Evolutionary conservation across 2,329 filamentous ascomycete genomes (phyloP).

Genomic region (Ascochyta koolunga): DNA sequence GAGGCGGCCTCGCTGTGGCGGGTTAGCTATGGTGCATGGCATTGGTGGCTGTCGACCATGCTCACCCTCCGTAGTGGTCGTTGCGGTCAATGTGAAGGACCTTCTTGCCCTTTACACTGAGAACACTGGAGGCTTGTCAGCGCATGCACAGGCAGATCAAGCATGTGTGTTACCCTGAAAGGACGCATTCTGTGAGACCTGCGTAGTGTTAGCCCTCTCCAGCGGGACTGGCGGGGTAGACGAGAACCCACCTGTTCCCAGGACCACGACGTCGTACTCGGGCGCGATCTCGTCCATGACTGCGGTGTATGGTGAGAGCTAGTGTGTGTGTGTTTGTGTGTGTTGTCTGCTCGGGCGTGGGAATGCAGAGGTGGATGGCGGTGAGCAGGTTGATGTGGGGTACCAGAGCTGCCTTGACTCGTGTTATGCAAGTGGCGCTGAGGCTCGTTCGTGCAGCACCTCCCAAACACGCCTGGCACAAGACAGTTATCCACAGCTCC

Average conservation of each 20-base stretch:
- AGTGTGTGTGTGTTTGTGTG: conserved; percentile 27
- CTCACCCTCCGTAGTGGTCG: conserved; percentile 96
- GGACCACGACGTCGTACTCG: conserved; percentile 98
- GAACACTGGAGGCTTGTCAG: conserved; percentile 65
- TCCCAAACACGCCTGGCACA: conserved; percentile 15
- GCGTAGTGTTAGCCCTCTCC: conserved; percentile 40
- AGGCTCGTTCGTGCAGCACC: conserved; percentile 17
- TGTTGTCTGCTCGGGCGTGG: conserved; percentile 29
- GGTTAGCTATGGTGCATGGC: conserved; percentile 30
- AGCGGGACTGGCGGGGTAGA: conserved; percentile 47
- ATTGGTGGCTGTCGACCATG: conserved; percentile 28
- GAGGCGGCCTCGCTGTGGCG: conserved; percentile 83
- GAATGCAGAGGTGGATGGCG: conserved; percentile 30
- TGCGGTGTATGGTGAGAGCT: conserved; percentile 27
- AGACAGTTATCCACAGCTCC: conserved; percentile 11
- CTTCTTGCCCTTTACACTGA: conserved; percentile 99
- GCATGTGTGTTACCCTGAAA: conserved; percentile 75
- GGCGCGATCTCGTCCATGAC: conserved; percentile 97
- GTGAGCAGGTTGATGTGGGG: conserved; percentile 36
- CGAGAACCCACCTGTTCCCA: conserved; percentile 82
- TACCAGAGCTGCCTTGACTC: conserved; percentile 41
- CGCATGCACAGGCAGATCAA: not conserved
- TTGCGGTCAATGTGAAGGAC: conserved; percentile 99
- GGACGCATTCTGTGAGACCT: conserved; percentile 98
- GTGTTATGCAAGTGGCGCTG: conserved; percentile 28